phyloP scores from a whole-genome alignment of 768 basidiomycete genomes.

The Pleurotus platypus region DNA sequence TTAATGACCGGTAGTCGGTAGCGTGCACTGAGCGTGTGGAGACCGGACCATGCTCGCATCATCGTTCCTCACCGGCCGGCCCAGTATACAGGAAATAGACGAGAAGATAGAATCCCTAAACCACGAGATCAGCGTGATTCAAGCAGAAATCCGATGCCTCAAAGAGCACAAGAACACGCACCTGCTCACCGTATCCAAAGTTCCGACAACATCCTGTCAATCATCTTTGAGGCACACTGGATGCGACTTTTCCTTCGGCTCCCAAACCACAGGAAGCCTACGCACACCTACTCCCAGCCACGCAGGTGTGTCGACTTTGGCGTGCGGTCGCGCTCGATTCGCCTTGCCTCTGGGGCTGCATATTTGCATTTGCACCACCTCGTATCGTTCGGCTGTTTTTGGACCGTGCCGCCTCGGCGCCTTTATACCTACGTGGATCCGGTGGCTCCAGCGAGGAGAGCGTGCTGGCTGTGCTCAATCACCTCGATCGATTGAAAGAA shows the following conservation, averaged over 20 bases:
- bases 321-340: background rate
- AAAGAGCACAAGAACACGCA: background rate
- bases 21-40: no score
- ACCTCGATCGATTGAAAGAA: background rate
- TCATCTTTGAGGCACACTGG: background rate
- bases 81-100: background rate
- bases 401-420: background rate
- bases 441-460: background rate
- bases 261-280: background rate
- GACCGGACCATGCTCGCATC: background rate
- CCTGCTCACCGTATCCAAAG: background rate
- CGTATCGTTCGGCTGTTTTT: background rate
- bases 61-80: background rate
- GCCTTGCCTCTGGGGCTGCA: background rate
- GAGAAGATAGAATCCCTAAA: background rate
- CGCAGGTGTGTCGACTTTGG: background rate
- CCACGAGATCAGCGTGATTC: background rate
- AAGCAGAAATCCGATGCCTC: background rate
- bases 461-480: background rate
- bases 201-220: background rate
- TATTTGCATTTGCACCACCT: background rate
- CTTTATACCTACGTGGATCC: background rate
- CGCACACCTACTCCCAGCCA: background rate
- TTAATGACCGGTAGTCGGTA: no score
- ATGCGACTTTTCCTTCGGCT: background rate